Conservation (phyloP, 352 stramenopile species). For the Globisporangium mamillatum region DNA sequence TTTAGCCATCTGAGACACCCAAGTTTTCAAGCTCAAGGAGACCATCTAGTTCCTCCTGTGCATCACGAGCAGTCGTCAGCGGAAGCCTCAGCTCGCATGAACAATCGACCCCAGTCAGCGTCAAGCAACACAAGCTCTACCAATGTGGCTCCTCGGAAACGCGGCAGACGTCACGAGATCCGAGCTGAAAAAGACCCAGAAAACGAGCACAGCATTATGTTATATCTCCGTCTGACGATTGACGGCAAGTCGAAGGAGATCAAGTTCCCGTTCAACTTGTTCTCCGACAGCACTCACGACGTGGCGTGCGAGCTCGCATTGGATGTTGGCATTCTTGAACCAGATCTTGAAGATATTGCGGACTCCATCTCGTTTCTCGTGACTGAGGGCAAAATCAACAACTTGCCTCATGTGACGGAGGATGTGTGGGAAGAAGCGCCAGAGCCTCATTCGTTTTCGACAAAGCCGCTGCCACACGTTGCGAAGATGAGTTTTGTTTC, state of each 20-base stretch:
- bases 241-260: slow-evolving; percentile 94
- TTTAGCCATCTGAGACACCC: slow-evolving; percentile 21
- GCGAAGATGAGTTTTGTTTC: slow-evolving; percentile 77
- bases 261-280: slow-evolving; percentile 95
- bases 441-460: slow-evolving; percentile 77
- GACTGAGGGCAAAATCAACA: slow-evolving; percentile 85
- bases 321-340: slow-evolving; percentile 91
- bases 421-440: slow-evolving; percentile 87
- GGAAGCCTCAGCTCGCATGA: slow-evolving; percentile 1
- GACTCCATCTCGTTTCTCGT: slow-evolving; percentile 91
- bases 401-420: slow-evolving; percentile 68
- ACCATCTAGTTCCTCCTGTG: slow-evolving; percentile 2
- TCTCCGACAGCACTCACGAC: slow-evolving; percentile 92
- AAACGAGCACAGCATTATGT: slow-evolving; percentile 76
- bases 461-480: slow-evolving; percentile 74
- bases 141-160: slow-evolving; percentile 32
- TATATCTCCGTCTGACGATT: slow-evolving; percentile 90
- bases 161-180: slow-evolving; percentile 77
- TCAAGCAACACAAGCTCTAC: slow-evolving; percentile 16
- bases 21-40: slow-evolving; percentile 17
- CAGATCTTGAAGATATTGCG: slow-evolving; percentile 92
- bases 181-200: slow-evolving; percentile 78
- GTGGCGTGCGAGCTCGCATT: slow-evolving; percentile 94
- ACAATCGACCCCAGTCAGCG: slow-evolving; percentile 30
- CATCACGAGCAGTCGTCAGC: slow-evolving; percentile 7